These are phyloP conservation scores for Termitomyces sp. DNA, from an alignment of 768 basidiomycete species.

Conservation along the genomic window DNA sequence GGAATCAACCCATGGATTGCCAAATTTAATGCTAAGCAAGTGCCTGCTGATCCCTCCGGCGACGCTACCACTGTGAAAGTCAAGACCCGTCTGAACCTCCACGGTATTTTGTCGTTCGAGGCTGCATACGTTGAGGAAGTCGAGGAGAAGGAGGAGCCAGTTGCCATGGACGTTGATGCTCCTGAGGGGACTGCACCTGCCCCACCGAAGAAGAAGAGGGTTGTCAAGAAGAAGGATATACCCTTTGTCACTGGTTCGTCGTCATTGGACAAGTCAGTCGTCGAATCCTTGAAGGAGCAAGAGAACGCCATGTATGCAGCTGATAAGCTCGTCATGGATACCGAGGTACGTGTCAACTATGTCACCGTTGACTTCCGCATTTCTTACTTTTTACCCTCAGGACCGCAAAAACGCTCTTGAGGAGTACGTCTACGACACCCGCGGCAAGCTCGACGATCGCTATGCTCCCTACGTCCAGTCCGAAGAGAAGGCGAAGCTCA, in stretches of 20 bases:
- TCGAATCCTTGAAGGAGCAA: slow-evolving; percentile 70
- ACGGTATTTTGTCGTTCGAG: slow-evolving; percentile 88
- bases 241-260: slow-evolving; percentile 62
- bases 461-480: slow-evolving; percentile 70
- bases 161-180: slow-evolving; percentile 64
- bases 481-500: slow-evolving; percentile 36
- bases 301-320: slow-evolving; percentile 86
- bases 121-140: slow-evolving; percentile 78
- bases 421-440: slow-evolving; percentile 97
- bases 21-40: slow-evolving; percentile 75
- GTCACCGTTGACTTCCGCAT: not conserved
- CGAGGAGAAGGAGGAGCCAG: slow-evolving; percentile 69
- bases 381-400: slow-evolving; percentile 31
- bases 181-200: slow-evolving; percentile 33
- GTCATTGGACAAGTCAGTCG: slow-evolving; percentile 54
- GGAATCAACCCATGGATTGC: slow-evolving; percentile 82
- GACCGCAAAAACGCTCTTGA: slow-evolving; percentile 98
- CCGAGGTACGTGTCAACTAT: slow-evolving; percentile 61
- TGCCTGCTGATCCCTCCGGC: slow-evolving; percentile 63
- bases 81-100: slow-evolving; percentile 81
- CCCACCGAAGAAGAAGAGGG: slow-evolving; percentile 80
- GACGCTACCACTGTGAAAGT: slow-evolving; percentile 84
- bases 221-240: slow-evolving; percentile 80
- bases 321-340: slow-evolving; percentile 97
- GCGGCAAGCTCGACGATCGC: slow-evolving; percentile 86